Evolutionary conservation across 257 asterid genomes (phyloP).

Genomic region (Euphrasia confusa): DNA sequence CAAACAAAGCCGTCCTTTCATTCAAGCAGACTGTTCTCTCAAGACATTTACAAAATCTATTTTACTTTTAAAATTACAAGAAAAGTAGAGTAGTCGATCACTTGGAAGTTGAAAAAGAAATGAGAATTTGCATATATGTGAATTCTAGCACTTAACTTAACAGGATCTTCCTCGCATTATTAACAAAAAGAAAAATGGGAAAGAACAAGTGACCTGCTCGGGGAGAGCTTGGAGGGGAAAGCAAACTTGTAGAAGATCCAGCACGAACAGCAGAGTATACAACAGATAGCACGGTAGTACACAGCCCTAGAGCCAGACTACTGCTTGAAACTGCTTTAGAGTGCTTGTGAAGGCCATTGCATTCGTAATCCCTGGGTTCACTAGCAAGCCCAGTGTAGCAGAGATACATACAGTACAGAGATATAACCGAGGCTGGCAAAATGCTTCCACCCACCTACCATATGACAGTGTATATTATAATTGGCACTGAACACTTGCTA

Average conservation of each 20-base stretch:
- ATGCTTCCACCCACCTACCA: constrained; percentile 69
- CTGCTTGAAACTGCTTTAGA: constrained; percentile 69
- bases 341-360: constrained; percentile 79
- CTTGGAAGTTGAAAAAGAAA: too few relatives aligned
- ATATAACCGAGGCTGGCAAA: constrained; percentile 73
- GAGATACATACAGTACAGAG: constrained; percentile 81
- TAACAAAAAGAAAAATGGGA: neutral
- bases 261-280: constrained; percentile 84
- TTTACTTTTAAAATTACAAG: too few relatives aligned
- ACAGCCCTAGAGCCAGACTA: constrained; percentile 58
- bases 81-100: too few relatives aligned
- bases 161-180: too few relatives aligned
- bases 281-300: constrained; percentile 69
- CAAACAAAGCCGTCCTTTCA: too few relatives aligned
- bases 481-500: too few relatives aligned
- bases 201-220: constrained; percentile 49
- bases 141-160: too few relatives aligned
- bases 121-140: too few relatives aligned
- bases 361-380: constrained; percentile 75
- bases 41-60: too few relatives aligned
- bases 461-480: neutral
- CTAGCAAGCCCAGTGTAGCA: constrained; percentile 83
- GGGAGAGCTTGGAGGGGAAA: constrained; percentile 78
- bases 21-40: too few relatives aligned
- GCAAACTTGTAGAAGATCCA: constrained; percentile 67